Evolutionary conservation across 2,329 filamentous ascomycete species (phyloP).

Genomic region (Penicillium sclerotigenum): DNA sequence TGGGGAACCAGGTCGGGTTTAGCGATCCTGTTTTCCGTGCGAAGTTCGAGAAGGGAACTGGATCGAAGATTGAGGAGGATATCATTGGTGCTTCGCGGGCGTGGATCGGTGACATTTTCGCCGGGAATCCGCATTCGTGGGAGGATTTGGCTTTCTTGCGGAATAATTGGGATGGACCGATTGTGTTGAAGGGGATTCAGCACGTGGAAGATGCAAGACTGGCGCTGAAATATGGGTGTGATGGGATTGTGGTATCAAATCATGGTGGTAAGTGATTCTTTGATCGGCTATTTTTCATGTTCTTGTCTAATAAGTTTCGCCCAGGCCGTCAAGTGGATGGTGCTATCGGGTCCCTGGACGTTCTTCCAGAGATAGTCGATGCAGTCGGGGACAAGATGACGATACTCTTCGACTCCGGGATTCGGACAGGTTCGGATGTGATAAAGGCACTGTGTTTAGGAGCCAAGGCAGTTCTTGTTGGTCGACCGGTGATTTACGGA

Average conservation of each 20-base stretch:
- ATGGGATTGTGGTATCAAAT: slow-evolving; percentile 53
- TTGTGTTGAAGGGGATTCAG: slow-evolving; percentile 61
- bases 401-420: slow-evolving; percentile 52
- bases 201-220: slow-evolving; percentile 49
- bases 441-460: slow-evolving; percentile 54
- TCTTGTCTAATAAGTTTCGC: background rate
- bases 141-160: slow-evolving; percentile 58
- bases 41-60: slow-evolving; percentile 53
- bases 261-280: slow-evolving; percentile 44
- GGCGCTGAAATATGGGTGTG: slow-evolving; percentile 45
- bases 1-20: slow-evolving; percentile 62
- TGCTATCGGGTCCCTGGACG: slow-evolving; percentile 50
- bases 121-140: slow-evolving; percentile 57
- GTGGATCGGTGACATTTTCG: slow-evolving; percentile 55
- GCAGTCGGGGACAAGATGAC: slow-evolving; percentile 52
- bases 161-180: slow-evolving; percentile 61
- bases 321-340: slow-evolving; percentile 50
- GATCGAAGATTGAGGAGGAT: slow-evolving; percentile 48
- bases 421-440: slow-evolving; percentile 50
- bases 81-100: slow-evolving; percentile 49
- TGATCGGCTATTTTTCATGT: background rate
- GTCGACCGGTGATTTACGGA: slow-evolving; percentile 58
- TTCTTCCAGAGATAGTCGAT: slow-evolving; percentile 60
- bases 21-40: slow-evolving; percentile 63
- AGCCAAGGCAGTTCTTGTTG: slow-evolving; percentile 57